Evolutionary conservation across 805 yeast species (phyloP).

Genomic region (Zygotorulaspora sp.): DNA sequence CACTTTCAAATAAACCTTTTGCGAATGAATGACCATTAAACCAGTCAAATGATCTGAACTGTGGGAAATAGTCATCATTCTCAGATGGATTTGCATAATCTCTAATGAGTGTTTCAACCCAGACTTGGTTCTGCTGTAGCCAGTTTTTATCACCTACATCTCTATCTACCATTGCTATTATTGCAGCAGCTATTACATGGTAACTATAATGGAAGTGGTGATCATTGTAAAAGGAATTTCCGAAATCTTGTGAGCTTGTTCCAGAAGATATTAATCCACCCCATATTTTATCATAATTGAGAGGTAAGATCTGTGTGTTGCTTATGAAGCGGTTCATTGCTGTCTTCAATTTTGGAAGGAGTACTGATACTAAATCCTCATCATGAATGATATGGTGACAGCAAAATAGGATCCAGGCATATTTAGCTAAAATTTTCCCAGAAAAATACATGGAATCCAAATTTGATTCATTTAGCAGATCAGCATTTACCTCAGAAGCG

Average conservation of each 20-base stretch:
- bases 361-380: constrained; percentile 42
- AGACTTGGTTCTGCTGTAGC: constrained; percentile 46
- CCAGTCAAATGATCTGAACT: constrained; percentile 68
- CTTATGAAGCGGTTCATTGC: constrained; percentile 66
- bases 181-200: constrained; percentile 66
- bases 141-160: constrained; percentile 47
- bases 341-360: constrained; percentile 55
- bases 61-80: constrained; percentile 57
- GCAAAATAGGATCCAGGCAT: constrained; percentile 78
- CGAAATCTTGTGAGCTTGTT: constrained; percentile 57
- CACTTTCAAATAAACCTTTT: constrained; percentile 62
- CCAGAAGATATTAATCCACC: constrained; percentile 73
- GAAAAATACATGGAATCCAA: constrained; percentile 84
- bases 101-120: constrained; percentile 57
- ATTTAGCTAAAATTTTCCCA: constrained; percentile 85
- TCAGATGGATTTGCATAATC: constrained; percentile 60
- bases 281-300: constrained; percentile 76
- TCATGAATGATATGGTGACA: constrained; percentile 64
- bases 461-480: constrained; percentile 44
- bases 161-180: constrained; percentile 52
- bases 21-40: constrained; percentile 78
- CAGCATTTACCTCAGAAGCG: constrained; percentile 33
- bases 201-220: constrained; percentile 78
- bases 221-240: constrained; percentile 66
- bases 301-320: constrained; percentile 67